These are phyloP conservation scores for Verticillium nubilum DNA, from an alignment of 2,329 filamentous ascomycete genomes.

Conservation along the genomic window DNA sequence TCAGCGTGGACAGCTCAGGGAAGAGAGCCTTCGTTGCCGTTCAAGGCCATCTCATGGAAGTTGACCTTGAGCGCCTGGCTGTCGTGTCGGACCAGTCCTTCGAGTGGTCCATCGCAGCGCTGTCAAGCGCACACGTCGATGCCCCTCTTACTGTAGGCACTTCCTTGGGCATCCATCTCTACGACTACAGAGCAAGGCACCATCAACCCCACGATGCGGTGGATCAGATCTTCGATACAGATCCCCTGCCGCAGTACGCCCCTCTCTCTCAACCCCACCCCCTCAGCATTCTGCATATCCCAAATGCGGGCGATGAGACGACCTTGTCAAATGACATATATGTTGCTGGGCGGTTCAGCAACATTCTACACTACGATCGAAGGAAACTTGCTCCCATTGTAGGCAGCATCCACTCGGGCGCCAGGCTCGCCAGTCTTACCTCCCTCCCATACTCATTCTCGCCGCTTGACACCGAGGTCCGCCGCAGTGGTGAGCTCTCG, in stretches of 20 bases:
- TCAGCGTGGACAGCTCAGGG: conserved; percentile 66
- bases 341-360: conserved; percentile 83
- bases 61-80: conserved; percentile 71
- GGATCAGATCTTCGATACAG: conserved; percentile 37
- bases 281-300: conserved; percentile 75
- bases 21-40: conserved; percentile 76
- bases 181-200: conserved; percentile 60
- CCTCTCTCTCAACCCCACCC: conserved; percentile 76
- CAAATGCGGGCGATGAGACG: conserved; percentile 42
- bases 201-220: conserved; percentile 21
- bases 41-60: conserved; percentile 69
- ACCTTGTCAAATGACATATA: conserved; percentile 74
- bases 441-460: conserved; percentile 65
- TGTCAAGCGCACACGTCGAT: conserved; percentile 63
- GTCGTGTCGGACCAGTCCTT: conserved; percentile 66
- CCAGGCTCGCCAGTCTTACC: conserved; percentile 67
- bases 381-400: conserved; percentile 65
- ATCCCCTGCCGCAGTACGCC: conserved; percentile 55
- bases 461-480: conserved; percentile 53
- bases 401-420: conserved; percentile 67
- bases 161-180: conserved; percentile 71
- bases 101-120: conserved; percentile 75
- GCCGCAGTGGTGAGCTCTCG: conserved; percentile 50
- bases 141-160: conserved; percentile 81
- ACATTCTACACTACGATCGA: conserved; percentile 82